phyloP scores from a whole-genome alignment of 2,329 filamentous ascomycete genomes.

The Zasmidium citrigriseum region DNA sequence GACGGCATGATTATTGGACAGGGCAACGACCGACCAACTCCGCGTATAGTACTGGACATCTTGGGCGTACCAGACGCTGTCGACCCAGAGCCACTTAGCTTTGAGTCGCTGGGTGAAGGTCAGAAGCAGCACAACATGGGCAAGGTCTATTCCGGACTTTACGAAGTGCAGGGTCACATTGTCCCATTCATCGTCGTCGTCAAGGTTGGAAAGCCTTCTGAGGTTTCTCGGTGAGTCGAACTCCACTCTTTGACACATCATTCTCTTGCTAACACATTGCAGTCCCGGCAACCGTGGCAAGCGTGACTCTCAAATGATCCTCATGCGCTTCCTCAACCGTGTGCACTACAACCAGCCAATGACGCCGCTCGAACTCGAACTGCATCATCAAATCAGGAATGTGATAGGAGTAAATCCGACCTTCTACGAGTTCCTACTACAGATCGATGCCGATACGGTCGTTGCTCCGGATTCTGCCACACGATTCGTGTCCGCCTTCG shows the following conservation, averaged over 20 bases:
- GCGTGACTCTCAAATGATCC: constrained; percentile 96
- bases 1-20: constrained; percentile 99
- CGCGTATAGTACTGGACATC: constrained; percentile 94
- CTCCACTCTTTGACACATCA: background rate
- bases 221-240: constrained; percentile 56
- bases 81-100: constrained; percentile 93
- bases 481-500: constrained; percentile 86
- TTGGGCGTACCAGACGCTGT: constrained; percentile 90
- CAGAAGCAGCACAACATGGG: constrained; percentile 99
- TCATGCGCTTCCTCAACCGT: constrained; percentile 99
- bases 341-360: constrained; percentile 97
- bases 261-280: constrained; percentile 19
- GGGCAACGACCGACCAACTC: constrained; percentile 93
- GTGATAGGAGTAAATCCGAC: constrained; percentile 98
- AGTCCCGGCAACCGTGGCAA: constrained; percentile 94
- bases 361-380: constrained; percentile 94
- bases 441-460: constrained; percentile 96
- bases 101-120: constrained; percentile 93
- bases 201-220: constrained; percentile 87
- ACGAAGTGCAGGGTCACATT: constrained; percentile 97
- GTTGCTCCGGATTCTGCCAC: constrained; percentile 87
- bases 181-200: constrained; percentile 96
- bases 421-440: constrained; percentile 95
- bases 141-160: constrained; percentile 96
- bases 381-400: constrained; percentile 98